Evolutionary conservation across 768 basidiomycete species (phyloP), one percentile per base, ranked within the genome.

Genomic region (Rhizopogon rudus): DNA sequence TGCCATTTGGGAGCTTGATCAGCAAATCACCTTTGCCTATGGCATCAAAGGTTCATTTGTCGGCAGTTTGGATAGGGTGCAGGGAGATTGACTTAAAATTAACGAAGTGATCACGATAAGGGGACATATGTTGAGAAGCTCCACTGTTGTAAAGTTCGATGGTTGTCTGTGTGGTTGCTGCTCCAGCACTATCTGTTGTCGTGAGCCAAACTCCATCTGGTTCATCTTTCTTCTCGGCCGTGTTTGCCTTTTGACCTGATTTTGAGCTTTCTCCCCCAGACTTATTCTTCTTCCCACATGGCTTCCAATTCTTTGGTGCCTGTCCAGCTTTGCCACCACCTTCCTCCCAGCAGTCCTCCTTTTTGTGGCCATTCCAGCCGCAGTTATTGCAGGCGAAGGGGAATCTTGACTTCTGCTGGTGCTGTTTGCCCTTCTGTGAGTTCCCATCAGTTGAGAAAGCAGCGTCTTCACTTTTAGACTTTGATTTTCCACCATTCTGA

Each of bases 321-420:
- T 57, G 54, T 16, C 48, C 51, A 8, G 46, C 53, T 6, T 61
- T 51, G 0, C 57, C 44, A 2, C 45, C 45, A 13, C 57, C 60
- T 22, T 62, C 57, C 31, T 61, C 51, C 60, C 56, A 61, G 12
- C 59, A 61, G 5, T 60, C 40, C 3, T 8, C 1, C 1, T 2
- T 28, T 3, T 7, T 33, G 14, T 61, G 54, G 0, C 58, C 58
- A 13, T 40, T 4, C 55, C 51, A 56, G 0, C 58, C 22, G 14
- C 54, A 61, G 8, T 59, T 54, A 12, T 40, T 6, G 39, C 56
- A 57, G 25, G 40, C 12, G 0, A 42, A 40, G 13, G 35, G 14
- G 4, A 51, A 40, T 8, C 3, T 17, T 1, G 40, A 42, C 9
- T 20, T 12, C 20, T 1, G 17, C 7, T n/a, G 16, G n/a, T 40